Percentiles rank a stretch among this genome's conserved stretches.
These are phyloP conservation scores for Coriaria nepalensis DNA, from an alignment of 306 rosid species.

Conservation along the genomic window DNA sequence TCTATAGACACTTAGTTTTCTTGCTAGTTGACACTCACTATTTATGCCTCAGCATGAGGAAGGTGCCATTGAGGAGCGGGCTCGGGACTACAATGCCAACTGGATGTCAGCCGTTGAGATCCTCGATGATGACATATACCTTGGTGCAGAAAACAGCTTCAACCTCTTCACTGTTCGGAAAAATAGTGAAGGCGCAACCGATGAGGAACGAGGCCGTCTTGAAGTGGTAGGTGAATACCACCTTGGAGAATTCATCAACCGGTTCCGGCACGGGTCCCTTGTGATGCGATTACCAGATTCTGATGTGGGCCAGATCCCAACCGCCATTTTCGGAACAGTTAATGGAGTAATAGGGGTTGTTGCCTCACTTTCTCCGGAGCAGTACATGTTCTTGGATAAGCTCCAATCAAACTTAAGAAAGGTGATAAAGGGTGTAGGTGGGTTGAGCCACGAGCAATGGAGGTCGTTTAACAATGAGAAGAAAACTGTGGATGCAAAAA, in stretches of 20 bases:
- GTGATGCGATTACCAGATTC: slow-evolving; percentile 96
- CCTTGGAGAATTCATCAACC: slow-evolving; percentile 76
- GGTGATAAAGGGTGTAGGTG: slow-evolving; percentile 95
- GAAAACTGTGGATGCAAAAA: slow-evolving; percentile 71
- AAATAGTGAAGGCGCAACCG: slow-evolving; percentile 85
- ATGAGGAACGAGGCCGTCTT: slow-evolving; percentile 85
- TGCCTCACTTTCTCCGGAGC: slow-evolving; percentile 90
- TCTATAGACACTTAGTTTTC: neutral
- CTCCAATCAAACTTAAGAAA: slow-evolving; percentile 85
- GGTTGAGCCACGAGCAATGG: slow-evolving; percentile 96
- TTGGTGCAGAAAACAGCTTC: slow-evolving; percentile 74
- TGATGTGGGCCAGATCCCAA: slow-evolving; percentile 90
- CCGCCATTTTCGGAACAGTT: slow-evolving; percentile 81
- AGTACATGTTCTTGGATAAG: slow-evolving; percentile 68
- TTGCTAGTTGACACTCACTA: neutral
- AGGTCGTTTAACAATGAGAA: slow-evolving; percentile 89
- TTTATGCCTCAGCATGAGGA: slow-evolving; percentile 62
- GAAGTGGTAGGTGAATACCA: slow-evolving; percentile 92
- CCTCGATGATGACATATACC: slow-evolving; percentile 85
- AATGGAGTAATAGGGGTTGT: slow-evolving; percentile 95
- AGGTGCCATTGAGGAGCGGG: slow-evolving; percentile 97
- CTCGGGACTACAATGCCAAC: slow-evolving; percentile 89
- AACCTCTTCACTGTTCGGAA: slow-evolving; percentile 43
- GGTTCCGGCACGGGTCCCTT: slow-evolving; percentile 74
- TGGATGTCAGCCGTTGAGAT: slow-evolving; percentile 98